These are phyloP conservation scores for Zygnema cylindricum DNA, from an alignment of 139 green algal genomes.

Conservation along the genomic window DNA sequence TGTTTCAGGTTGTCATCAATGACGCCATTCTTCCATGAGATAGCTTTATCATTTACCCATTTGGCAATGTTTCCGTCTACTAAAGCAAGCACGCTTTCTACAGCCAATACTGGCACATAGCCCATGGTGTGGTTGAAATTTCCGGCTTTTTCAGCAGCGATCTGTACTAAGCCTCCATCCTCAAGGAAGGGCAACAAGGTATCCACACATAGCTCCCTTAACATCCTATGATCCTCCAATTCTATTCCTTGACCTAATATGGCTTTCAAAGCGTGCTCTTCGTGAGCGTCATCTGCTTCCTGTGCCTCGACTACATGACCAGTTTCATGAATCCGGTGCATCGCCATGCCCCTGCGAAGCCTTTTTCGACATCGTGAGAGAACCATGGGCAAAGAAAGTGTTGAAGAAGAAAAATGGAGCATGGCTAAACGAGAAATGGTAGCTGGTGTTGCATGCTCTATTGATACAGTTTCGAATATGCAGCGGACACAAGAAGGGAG, in stretches of 20 bases:
- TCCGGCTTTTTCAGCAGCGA: neutral
- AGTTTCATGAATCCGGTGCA: neutral
- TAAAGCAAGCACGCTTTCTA: conserved; percentile 4
- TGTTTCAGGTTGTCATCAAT: neutral
- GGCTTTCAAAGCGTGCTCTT: neutral
- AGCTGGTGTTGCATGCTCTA: conserved; percentile 82
- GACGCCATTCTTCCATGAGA: neutral
- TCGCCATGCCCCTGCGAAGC: neutral
- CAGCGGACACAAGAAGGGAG: conserved; percentile 77
- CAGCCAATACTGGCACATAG: neutral
- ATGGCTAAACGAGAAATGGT: conserved; percentile 75
- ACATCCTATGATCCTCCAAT: neutral
- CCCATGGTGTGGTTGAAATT: neutral
- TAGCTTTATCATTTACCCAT: neutral
- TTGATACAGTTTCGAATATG: conserved; percentile 85
- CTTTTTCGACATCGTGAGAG: conserved; percentile 1
- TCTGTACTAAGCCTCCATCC: conserved; percentile 5
- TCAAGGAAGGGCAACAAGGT: conserved; percentile 14
- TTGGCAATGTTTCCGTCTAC: neutral
- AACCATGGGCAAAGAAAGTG: conserved; percentile 44
- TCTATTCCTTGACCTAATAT: neutral
- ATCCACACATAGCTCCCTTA: neutral
- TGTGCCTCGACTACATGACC: neutral
- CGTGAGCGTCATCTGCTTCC: neutral
- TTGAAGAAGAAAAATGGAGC: conserved; percentile 27